Evolutionary conservation across 192 early-diverging fungal species (phyloP).

Genomic region (Rhizophagus prolifer): DNA sequence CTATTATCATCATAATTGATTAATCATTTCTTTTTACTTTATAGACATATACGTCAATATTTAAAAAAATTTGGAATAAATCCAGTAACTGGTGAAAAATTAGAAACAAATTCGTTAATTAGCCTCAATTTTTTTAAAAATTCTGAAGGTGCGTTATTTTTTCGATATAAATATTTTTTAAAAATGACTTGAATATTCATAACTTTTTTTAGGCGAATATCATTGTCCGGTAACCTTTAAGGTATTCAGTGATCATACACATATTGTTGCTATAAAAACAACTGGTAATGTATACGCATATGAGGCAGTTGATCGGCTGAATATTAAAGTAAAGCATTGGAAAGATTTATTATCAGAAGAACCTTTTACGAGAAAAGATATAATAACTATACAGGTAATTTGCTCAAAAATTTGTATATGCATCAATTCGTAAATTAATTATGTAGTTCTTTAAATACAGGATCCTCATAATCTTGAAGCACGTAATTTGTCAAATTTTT

Average conservation of each 20-base stretch:
- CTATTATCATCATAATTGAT: neutral
- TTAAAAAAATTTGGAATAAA: constrained; percentile 78
- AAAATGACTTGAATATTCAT: neutral
- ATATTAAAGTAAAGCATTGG: constrained; percentile 84
- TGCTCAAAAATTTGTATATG: neutral
- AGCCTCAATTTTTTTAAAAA: constrained; percentile 83
- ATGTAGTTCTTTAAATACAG: constrained; percentile 37
- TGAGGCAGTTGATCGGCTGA: constrained; percentile 84
- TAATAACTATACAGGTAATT: constrained; percentile 80
- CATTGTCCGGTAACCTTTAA: constrained; percentile 91
- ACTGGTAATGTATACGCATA: constrained; percentile 88
- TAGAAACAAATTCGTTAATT: constrained; percentile 72
- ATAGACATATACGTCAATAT: constrained; percentile 75
- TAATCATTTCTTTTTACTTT: neutral
- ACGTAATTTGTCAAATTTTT: constrained; percentile 69
- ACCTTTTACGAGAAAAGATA: constrained; percentile 81
- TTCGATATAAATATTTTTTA: neutral
- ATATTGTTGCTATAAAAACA: constrained; percentile 83
- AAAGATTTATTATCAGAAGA: constrained; percentile 84
- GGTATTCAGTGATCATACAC: constrained; percentile 77
- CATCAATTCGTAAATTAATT: neutral
- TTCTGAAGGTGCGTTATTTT: constrained; percentile 45
- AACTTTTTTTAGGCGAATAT: constrained; percentile 57
- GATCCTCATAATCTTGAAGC: constrained; percentile 77
- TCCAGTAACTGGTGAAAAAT: constrained; percentile 80